phyloP scores from a whole-genome alignment of 345 rosid genomes.

The Microcos paniculata region DNA sequence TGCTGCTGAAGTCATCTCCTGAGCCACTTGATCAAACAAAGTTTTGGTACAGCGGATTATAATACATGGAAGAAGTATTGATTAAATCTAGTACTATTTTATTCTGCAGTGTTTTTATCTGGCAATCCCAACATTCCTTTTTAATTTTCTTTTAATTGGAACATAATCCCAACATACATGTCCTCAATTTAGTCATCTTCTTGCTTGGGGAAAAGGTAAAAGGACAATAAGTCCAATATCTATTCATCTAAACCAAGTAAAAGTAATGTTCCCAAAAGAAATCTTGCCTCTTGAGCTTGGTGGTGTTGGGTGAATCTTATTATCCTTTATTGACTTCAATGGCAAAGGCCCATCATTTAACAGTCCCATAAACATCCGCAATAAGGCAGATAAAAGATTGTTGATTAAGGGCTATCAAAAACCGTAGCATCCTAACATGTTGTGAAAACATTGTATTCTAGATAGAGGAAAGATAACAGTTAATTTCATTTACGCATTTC shows the following conservation, averaged over 20 bases:
- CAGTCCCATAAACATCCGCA: neutral
- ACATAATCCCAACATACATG: neutral
- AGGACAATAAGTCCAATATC: neutral
- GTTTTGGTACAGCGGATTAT: neutral
- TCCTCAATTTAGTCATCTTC: neutral
- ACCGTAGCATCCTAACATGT: neutral
- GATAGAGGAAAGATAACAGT: neutral
- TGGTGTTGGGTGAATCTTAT: conserved; percentile 1
- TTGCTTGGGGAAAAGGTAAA: neutral
- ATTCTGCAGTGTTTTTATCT: neutral
- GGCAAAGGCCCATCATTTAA: neutral
- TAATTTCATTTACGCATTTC: neutral
- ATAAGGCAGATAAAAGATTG: neutral
- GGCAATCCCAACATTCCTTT: neutral
- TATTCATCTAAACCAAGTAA: neutral
- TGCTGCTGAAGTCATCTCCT: neutral
- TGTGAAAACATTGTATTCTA: neutral
- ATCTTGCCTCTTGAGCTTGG: conserved; percentile 7
- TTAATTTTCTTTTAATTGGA: neutral
- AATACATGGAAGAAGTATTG: neutral
- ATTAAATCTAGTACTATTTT: neutral
- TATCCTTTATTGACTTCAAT: conserved; percentile 1
- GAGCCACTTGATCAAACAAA: neutral
- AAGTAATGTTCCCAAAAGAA: conserved; percentile 3
- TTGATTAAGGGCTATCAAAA: neutral